phyloP scores from a whole-genome alignment of 495 filamentous ascomycete species.

The Daldinia childiae region DNA sequence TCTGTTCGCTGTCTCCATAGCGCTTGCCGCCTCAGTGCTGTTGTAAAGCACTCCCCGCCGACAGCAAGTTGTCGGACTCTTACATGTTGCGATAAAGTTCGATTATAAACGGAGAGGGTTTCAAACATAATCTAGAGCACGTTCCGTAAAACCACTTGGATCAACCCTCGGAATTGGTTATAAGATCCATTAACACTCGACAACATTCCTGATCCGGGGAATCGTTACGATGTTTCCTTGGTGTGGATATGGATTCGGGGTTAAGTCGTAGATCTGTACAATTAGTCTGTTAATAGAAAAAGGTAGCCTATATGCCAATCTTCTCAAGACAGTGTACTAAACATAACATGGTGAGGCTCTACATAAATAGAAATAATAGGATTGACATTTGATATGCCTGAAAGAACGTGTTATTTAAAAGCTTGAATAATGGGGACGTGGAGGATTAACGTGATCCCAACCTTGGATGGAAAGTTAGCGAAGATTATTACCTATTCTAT shows the following conservation, averaged over 20 bases:
- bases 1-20: slow-evolving; percentile 27
- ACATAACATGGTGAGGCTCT: neutral
- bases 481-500: slow-evolving; percentile 35
- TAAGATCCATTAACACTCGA: neutral
- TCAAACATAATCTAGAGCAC: neutral
- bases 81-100: neutral
- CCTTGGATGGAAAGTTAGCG: slow-evolving; percentile 18
- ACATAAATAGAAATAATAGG: slow-evolving; percentile 16
- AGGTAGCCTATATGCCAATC: neutral
- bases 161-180: neutral
- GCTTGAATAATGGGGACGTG: slow-evolving; percentile 46
- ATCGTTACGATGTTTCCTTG: neutral
- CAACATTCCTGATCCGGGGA: neutral
- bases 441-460: slow-evolving; percentile 41
- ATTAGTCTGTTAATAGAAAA: neutral
- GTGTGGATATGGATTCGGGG: neutral
- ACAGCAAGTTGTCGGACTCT: neutral
- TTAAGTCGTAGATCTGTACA: neutral
- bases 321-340: neutral
- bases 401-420: slow-evolving; percentile 34
- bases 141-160: neutral
- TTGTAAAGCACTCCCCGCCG: slow-evolving; percentile 14
- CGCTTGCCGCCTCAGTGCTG: slow-evolving; percentile 31
- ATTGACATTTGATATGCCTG: slow-evolving; percentile 35
- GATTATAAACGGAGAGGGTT: neutral